Evolutionary conservation across 805 yeast species (phyloP).

Genomic region (Cyberlindnera maclurae): DNA sequence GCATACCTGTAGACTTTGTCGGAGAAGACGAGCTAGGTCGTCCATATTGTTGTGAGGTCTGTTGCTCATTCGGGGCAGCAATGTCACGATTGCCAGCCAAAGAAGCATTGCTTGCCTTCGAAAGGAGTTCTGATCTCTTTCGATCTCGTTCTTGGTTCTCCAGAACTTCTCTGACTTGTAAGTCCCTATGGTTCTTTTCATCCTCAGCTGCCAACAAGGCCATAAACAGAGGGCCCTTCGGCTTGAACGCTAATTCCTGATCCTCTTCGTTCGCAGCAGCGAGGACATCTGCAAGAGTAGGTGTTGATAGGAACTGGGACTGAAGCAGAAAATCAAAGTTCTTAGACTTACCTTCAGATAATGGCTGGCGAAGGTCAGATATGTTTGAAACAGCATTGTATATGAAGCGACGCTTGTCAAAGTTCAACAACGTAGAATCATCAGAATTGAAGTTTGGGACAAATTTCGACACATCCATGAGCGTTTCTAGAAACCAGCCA

Average conservation of each 20-base stretch:
- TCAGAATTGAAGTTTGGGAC: conserved; percentile 73
- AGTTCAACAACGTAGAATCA: conserved; percentile 63
- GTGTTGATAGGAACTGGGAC: background rate
- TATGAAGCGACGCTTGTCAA: conserved; percentile 73
- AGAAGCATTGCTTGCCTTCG: conserved; percentile 23
- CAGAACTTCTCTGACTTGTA: conserved; percentile 34
- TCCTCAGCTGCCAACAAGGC: conserved; percentile 41
- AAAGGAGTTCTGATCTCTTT: conserved; percentile 25
- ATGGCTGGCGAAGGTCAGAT: conserved; percentile 27
- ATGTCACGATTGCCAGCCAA: conserved; percentile 9
- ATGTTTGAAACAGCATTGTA: conserved; percentile 55
- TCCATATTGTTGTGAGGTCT: conserved; percentile 14
- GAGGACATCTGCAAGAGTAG: conserved; percentile 28
- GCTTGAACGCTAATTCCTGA: conserved; percentile 28
- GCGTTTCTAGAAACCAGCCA: conserved; percentile 84
- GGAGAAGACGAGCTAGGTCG: conserved; percentile 15
- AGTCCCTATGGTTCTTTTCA: conserved; percentile 47
- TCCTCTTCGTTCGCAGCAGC: conserved; percentile 40
- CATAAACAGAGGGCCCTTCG: conserved; percentile 36
- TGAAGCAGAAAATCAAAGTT: conserved; percentile 47
- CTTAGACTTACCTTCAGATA: conserved; percentile 6
- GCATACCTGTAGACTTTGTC: conserved; percentile 23
- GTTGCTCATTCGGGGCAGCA: conserved; percentile 11
- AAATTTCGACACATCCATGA: conserved; percentile 67
- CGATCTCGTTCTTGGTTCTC: conserved; percentile 30